phyloP scores from a whole-genome alignment of 352 stramenopile species.

The Blastocystis sp. region DNA sequence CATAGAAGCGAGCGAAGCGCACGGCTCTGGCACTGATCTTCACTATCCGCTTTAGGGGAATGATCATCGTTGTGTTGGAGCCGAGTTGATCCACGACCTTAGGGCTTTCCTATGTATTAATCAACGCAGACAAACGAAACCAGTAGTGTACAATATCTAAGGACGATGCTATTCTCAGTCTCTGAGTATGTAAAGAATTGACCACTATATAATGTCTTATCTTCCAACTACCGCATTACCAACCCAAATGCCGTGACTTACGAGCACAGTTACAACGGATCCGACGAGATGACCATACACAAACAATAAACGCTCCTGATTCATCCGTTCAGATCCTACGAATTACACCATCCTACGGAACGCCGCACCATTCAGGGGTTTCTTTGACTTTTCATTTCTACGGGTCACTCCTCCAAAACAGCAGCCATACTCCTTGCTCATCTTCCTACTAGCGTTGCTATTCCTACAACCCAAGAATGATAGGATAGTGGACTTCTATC shows the following conservation, averaged over 20 bases:
- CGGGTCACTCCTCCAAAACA: not conserved
- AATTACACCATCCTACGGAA: not conserved
- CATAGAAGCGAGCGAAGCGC: not conserved
- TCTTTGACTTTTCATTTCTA: not conserved
- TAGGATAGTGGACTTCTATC: too few species aligned
- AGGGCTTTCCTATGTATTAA: not conserved
- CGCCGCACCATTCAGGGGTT: constrained; percentile 1
- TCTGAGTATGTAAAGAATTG: constrained; percentile 3
- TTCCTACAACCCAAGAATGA: too few species aligned
- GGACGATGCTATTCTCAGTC: not conserved
- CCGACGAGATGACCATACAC: constrained; percentile 25
- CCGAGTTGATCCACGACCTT: constrained; percentile 1
- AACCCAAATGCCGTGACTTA: not conserved
- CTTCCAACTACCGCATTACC: constrained; percentile 4
- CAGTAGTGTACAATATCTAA: not conserved
- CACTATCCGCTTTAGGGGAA: constrained; percentile 4
- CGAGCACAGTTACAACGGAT: constrained; percentile 25
- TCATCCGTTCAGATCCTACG: constrained; percentile 28
- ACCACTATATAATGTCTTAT: constrained; percentile 48
- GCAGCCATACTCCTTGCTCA: not conserved
- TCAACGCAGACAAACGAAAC: not conserved
- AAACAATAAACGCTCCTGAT: constrained; percentile 29
- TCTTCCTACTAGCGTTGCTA: not conserved
- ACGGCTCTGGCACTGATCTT: constrained; percentile 17
- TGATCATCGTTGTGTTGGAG: constrained; percentile 23